These are phyloP conservation scores for Aureobasidium melanogenum DNA, from an alignment of 2,329 filamentous ascomycete genomes.

Conservation along the genomic window DNA sequence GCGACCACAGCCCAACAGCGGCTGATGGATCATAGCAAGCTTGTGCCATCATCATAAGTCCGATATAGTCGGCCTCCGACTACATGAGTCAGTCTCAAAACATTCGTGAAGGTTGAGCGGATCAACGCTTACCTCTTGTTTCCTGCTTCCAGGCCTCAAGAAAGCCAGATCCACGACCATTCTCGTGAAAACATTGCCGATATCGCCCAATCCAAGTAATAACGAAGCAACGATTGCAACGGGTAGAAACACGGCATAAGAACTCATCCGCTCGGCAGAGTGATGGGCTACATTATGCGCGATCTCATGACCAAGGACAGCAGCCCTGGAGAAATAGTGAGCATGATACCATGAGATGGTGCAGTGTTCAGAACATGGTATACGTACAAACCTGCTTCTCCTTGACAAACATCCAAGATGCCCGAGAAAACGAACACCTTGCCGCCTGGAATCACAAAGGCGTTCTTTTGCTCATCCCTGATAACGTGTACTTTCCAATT, in stretches of 20 bases:
- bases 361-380: too few species aligned
- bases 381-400: conserved; percentile 62
- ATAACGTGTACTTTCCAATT: conserved; percentile 70
- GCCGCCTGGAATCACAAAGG: conserved; percentile 67
- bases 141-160: conserved; percentile 56
- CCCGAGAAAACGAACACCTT: conserved; percentile 75
- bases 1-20: conserved; percentile 51
- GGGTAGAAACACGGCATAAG: conserved; percentile 28
- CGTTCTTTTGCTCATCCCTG: conserved; percentile 58
- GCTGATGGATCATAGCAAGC: conserved; percentile 65
- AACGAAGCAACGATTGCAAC: conserved; percentile 27
- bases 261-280: conserved; percentile 53
- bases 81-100: neutral
- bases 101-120: neutral
- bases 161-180: conserved; percentile 55
- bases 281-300: conserved; percentile 67
- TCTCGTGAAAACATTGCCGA: conserved; percentile 22
- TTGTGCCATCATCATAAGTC: conserved; percentile 73
- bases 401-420: conserved; percentile 57
- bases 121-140: conserved; percentile 45
- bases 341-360: too few species aligned
- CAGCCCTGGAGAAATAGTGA: too few species aligned
- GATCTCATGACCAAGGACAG: conserved; percentile 72
- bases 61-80: conserved; percentile 71
- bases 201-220: conserved; percentile 36